These are phyloP conservation scores for Ailanthus altissimus DNA, from an alignment of 345 rosid species.

Conservation along the genomic window DNA sequence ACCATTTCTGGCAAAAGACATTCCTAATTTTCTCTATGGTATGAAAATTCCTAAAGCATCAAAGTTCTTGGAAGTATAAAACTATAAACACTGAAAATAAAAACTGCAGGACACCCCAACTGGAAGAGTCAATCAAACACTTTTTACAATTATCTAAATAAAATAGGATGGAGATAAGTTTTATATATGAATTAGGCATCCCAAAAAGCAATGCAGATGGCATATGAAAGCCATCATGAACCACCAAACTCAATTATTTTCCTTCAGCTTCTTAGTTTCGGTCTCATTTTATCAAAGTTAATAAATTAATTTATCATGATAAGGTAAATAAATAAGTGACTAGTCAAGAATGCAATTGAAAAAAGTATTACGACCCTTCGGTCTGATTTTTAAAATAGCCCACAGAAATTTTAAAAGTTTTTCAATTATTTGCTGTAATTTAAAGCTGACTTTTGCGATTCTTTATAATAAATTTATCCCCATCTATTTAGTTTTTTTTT, in stretches of 20 bases:
- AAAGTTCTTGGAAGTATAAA: background rate
- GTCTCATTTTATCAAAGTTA: too few species aligned
- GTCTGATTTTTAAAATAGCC: background rate
- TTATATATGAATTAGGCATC: background rate
- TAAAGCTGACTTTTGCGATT: too few species aligned
- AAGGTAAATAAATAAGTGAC: background rate
- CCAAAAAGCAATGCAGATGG: background rate
- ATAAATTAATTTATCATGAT: conserved; percentile 5
- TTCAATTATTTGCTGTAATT: too few species aligned
- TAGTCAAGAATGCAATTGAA: background rate
- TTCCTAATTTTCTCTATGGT: background rate
- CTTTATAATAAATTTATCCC: too few species aligned
- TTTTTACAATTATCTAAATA: background rate
- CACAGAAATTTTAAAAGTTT: background rate
- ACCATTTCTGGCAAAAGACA: background rate
- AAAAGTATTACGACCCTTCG: background rate
- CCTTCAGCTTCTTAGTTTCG: background rate
- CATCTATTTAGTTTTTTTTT: too few species aligned
- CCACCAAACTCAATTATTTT: background rate
- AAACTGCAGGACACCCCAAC: background rate
- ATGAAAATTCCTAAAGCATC: background rate
- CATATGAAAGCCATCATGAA: conserved; percentile 10
- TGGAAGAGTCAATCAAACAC: conserved; percentile 4
- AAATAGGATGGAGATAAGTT: background rate
- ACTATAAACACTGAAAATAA: background rate